These are phyloP conservation scores for Planoprotostelium fungivorum DNA, from an alignment of 78 protist genomes.

Conservation along the genomic window DNA sequence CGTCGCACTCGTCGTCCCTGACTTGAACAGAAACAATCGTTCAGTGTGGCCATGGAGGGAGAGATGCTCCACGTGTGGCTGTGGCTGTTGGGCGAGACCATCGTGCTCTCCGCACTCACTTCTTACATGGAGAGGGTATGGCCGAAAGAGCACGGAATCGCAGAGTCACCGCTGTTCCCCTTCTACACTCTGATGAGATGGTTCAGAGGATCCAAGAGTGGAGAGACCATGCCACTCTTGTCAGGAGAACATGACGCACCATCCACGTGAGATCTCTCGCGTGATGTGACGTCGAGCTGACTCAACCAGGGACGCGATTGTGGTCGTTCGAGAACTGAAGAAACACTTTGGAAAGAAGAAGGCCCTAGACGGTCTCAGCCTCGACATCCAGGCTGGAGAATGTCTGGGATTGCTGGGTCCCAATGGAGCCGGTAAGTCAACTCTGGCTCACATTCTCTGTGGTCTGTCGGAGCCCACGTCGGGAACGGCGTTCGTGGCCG, in stretches of 20 bases:
- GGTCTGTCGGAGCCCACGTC: slow-evolving; percentile 47
- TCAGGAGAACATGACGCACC: background rate
- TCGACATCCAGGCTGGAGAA: slow-evolving; percentile 52
- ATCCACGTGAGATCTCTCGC: too few relatives aligned
- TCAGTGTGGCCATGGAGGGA: background rate
- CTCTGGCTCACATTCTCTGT: slow-evolving; percentile 51
- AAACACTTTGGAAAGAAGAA: background rate
- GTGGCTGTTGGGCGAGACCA: slow-evolving; percentile 46
- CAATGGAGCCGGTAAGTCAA: slow-evolving; percentile 92
- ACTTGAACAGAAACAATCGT: background rate
- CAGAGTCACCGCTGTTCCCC: slow-evolving; percentile 43
- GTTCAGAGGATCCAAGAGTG: background rate
- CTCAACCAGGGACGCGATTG: too few relatives aligned
- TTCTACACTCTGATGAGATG: background rate
- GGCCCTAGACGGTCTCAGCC: slow-evolving; percentile 25
- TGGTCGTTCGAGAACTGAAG: background rate
- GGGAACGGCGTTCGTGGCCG: slow-evolving; percentile 61
- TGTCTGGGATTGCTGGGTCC: slow-evolving; percentile 86
- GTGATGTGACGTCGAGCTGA: background rate
- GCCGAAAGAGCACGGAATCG: slow-evolving; percentile 58
- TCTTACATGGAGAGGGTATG: slow-evolving; percentile 66
- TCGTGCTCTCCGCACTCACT: slow-evolving; percentile 40
- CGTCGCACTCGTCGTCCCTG: background rate
- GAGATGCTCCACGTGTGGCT: background rate
- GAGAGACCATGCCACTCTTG: background rate